Percentiles rank a stretch among this genome's conserved stretches.
Conservation (phyloP, 1,139 yeast genomes). For the Sugiyamaella grinbergsii region DNA sequence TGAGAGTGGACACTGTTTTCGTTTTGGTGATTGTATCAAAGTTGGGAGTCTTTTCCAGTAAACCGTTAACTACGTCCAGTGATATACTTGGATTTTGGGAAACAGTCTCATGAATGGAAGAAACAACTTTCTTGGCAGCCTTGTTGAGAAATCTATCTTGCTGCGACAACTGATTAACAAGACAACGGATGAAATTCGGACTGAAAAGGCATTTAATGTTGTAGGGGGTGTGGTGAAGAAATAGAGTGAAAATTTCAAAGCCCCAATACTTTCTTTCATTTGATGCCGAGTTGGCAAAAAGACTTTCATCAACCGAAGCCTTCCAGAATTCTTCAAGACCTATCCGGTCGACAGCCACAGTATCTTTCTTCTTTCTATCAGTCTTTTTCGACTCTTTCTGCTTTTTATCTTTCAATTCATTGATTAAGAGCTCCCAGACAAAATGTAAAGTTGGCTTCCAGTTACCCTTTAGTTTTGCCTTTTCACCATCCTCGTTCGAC, state of each 20-base stretch:
- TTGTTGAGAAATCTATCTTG: conserved; percentile 66
- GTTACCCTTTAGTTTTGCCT: conserved; percentile 32
- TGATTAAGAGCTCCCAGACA: conserved; percentile 74
- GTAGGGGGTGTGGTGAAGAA: conserved; percentile 46
- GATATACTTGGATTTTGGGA: conserved; percentile 49
- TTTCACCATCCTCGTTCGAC: conserved; percentile 31
- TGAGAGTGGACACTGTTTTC: conserved; percentile 61
- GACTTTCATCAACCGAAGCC: conserved; percentile 72
- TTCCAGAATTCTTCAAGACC: conserved; percentile 75
- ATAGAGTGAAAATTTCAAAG: conserved; percentile 64
- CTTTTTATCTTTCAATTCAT: conserved; percentile 44
- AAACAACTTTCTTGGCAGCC: conserved; percentile 58
- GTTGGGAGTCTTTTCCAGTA: conserved; percentile 55
- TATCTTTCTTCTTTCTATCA: conserved; percentile 23
- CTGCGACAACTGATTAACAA: conserved; percentile 77
- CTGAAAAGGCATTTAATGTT: conserved; percentile 55
- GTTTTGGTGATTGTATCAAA: conserved; percentile 81
- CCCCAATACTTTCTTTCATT: conserved; percentile 90
- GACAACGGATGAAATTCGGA: conserved; percentile 69
- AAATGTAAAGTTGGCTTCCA: conserved; percentile 84
- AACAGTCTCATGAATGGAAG: conserved; percentile 48
- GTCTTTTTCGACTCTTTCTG: conserved; percentile 39
- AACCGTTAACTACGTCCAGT: conserved; percentile 50
- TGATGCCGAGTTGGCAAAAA: conserved; percentile 75
- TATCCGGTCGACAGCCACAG: conserved; percentile 26